Percentiles rank a stretch among this genome's conserved stretches.
Evolutionary conservation across 2,329 filamentous ascomycete species (phyloP).

Genomic region (Sclerotinia nivalis): DNA sequence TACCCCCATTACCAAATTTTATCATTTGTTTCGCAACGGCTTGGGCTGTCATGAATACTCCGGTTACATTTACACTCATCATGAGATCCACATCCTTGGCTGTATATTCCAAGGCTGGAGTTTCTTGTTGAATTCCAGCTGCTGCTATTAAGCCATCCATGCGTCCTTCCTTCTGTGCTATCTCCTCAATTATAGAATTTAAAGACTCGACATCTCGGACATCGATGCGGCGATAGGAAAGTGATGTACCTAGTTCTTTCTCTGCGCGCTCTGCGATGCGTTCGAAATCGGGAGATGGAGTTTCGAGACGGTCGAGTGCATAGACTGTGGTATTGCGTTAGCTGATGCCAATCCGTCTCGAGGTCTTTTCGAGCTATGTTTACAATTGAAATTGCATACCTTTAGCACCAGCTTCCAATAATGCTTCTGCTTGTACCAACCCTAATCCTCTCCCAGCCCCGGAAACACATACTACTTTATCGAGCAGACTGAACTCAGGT

Average conservation of each 20-base stretch:
- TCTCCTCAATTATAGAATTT: conserved; percentile 65
- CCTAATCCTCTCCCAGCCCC: conserved; percentile 72
- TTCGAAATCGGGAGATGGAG: conserved; percentile 58
- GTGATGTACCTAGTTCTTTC: conserved; percentile 55
- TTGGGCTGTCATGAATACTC: conserved; percentile 81
- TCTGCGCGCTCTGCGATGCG: conserved; percentile 51
- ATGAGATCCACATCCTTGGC: conserved; percentile 75
- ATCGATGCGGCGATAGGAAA: conserved; percentile 74
- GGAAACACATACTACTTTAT: conserved; percentile 68
- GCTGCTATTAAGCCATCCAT: conserved; percentile 76
- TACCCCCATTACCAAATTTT: conserved; percentile 57
- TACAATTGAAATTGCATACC: conserved; percentile 43
- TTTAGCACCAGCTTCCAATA: conserved; percentile 73
- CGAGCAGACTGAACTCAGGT: conserved; percentile 66
- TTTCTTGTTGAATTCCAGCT: conserved; percentile 78
- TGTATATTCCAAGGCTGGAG: conserved; percentile 76
- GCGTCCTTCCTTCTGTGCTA: conserved; percentile 68
- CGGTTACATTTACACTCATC: conserved; percentile 84
- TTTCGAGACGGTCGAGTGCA: conserved; percentile 41
- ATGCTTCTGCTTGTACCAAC: conserved; percentile 70
- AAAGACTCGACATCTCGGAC: conserved; percentile 71
- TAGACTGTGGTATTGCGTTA: conserved; percentile 30
- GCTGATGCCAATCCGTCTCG: neutral
- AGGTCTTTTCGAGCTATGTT: neutral
- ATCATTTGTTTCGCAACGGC: conserved; percentile 80